Evolutionary conservation across 2,329 filamentous ascomycete genomes (phyloP).

Genomic region (Periconia macrospinosa): DNA sequence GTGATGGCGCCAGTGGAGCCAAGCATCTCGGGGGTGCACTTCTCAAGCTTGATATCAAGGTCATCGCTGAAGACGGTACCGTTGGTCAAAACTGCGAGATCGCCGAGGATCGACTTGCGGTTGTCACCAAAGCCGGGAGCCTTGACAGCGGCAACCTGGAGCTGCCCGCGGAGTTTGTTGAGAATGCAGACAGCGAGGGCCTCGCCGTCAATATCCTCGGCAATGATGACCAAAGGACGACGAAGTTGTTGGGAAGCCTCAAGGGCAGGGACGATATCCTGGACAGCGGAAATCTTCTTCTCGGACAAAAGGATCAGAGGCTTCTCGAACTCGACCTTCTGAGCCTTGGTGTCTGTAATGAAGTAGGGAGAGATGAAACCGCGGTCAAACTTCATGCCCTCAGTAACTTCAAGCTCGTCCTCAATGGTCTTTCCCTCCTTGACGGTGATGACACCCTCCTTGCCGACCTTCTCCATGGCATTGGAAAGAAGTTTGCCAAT

Average conservation of each 20-base stretch:
- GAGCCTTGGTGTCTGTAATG: slow-evolving; percentile 97
- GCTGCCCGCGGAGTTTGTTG: slow-evolving; percentile 99
- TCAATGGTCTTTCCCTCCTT: slow-evolving; percentile 99
- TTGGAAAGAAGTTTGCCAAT: slow-evolving; percentile 95
- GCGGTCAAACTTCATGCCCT: slow-evolving; percentile 99
- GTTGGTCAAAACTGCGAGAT: slow-evolving; percentile 94
- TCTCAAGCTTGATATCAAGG: slow-evolving; percentile 98
- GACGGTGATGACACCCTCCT: slow-evolving; percentile 99
- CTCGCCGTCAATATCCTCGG: slow-evolving; percentile 98
- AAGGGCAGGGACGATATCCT: slow-evolving; percentile 97
- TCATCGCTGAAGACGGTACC: slow-evolving; percentile 97
- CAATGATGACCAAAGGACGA: slow-evolving; percentile 95
- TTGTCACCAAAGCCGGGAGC: slow-evolving; percentile 99
- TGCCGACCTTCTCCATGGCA: slow-evolving; percentile 99
- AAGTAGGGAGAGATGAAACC: slow-evolving; percentile 99
- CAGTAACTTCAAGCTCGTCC: slow-evolving; percentile 97
- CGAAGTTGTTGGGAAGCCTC: slow-evolving; percentile 95
- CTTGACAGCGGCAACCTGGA: slow-evolving; percentile 98
- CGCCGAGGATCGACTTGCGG: slow-evolving; percentile 98
- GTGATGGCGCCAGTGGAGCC: slow-evolving; percentile 97
- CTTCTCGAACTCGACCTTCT: slow-evolving; percentile 99
- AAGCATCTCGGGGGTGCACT: slow-evolving; percentile 93
- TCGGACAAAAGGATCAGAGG: slow-evolving; percentile 96
- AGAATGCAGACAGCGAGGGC: slow-evolving; percentile 98
- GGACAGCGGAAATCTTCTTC: slow-evolving; percentile 99